Evolutionary conservation across 305 asterid species (phyloP), one percentile per base, ranked within the genome.

Genomic region (Solanum aculeatissimum): DNA sequence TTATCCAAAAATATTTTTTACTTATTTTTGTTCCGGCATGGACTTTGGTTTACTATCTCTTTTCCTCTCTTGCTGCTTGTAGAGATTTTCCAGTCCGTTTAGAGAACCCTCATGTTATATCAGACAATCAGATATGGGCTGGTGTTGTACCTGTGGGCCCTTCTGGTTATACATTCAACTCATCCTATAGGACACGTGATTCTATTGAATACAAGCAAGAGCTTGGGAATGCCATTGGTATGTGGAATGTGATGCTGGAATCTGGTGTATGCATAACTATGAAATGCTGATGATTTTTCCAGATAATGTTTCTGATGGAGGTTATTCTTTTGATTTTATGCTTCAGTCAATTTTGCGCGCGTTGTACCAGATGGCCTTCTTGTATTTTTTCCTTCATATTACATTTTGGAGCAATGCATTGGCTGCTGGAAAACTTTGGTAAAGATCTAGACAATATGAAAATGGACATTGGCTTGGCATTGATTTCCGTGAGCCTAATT

Each of bases 91-190:
- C 99, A 47, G 89, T 97, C 74, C 98, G 97, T 85, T 88, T 95
- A 93, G 99, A 97, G 92, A 97, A 97, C 90, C 99, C 99, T 90
- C 99, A 97, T 87, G 99, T 97, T 84, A 97, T 97, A 93, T 89
- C 98, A 66, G 95, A 88, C 84, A 89, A 91, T 89, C 98, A 97
- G 90, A 91, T 97, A 89, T 95, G 98, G 98, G 98, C 98, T 42
- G 99, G 98, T 83, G 93, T 94, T 84, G 91, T 92, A 81, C 92
- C 99, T 2, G 93, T 91, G 74, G 98, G 99, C 80, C 99, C 99
- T 87, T 97, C 99, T 88, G 98, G 98, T 83, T 89, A 89, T 88
- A 84, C 97, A 89, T 91, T 97, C 89, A 97, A 97, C 87, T 97
- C 99, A 87, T 97, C 98, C 53, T 97, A 94, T 84, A 92, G 97